Conservation (phyloP, 352 stramenopile species). For the Phytophthora multivora region DNA sequence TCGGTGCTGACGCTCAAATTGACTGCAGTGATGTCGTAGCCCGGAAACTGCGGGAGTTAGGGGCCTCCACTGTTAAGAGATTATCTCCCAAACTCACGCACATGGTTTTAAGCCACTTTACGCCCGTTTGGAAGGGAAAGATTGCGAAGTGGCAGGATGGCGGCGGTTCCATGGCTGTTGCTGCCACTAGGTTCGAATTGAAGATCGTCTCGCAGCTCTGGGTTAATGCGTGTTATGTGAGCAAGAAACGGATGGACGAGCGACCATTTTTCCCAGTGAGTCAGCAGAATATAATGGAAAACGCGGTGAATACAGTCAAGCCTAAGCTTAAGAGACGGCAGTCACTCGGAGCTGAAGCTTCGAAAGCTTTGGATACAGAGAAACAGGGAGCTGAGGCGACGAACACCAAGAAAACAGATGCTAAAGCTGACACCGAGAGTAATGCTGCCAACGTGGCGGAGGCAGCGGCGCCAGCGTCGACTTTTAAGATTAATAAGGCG, state of each 20-base stretch:
- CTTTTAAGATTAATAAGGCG: constrained; percentile 24
- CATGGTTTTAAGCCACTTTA: constrained; percentile 78
- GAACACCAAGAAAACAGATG: constrained; percentile 4
- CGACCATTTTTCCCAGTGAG: constrained; percentile 76
- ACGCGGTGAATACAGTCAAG: neutral
- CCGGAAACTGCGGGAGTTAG: constrained; percentile 64
- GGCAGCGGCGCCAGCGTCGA: constrained; percentile 13
- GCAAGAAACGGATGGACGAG: constrained; percentile 72
- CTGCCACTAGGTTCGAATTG: constrained; percentile 38
- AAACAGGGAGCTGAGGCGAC: neutral
- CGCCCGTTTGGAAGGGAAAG: constrained; percentile 69
- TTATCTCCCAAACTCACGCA: constrained; percentile 73
- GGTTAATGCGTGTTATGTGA: constrained; percentile 84
- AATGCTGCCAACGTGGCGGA: constrained; percentile 1
- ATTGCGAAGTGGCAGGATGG: constrained; percentile 66
- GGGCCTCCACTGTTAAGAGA: constrained; percentile 71
- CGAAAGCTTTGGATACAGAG: constrained; percentile 2
- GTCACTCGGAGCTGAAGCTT: constrained; percentile 20
- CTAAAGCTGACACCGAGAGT: neutral
- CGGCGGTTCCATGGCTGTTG: constrained; percentile 36
- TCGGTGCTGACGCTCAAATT: constrained; percentile 71
- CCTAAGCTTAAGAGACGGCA: constrained; percentile 30
- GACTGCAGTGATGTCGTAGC: constrained; percentile 81
- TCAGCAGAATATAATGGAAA: constrained; percentile 31
- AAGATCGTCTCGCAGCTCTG: constrained; percentile 85